Evolutionary conservation across 1,284 basidiomycete species (phyloP).

Genomic region (Anthracocystis walkeri): DNA sequence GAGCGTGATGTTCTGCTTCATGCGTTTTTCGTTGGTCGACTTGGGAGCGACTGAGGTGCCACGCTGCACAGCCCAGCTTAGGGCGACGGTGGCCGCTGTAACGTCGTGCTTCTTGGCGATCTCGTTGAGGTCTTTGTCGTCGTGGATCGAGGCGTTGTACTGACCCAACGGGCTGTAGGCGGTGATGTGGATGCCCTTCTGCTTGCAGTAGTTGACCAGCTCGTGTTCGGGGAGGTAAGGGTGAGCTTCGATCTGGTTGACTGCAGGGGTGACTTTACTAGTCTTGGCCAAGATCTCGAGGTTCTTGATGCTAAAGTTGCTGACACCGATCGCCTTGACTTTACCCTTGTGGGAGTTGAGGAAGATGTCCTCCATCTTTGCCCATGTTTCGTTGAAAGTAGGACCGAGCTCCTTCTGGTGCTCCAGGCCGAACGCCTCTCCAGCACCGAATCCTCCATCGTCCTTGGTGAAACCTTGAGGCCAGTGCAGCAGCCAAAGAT

Average conservation of each 20-base stretch:
- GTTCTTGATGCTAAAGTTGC: conserved; percentile 57
- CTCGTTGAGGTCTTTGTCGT: conserved; percentile 77
- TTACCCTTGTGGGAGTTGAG: conserved; percentile 60
- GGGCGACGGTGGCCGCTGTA: conserved; percentile 75
- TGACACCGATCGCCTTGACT: conserved; percentile 75
- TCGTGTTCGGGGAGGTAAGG: conserved; percentile 73
- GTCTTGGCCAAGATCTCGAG: conserved; percentile 53
- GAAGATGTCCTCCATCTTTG: conserved; percentile 61
- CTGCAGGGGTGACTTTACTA: conserved; percentile 55
- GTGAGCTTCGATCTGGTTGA: conserved; percentile 62
- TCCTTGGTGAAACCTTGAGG: conserved; percentile 33
- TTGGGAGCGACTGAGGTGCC: conserved; percentile 57
- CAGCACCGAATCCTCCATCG: conserved; percentile 14
- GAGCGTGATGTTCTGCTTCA: conserved; percentile 79
- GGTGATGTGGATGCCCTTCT: conserved; percentile 79
- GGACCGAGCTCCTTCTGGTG: conserved; percentile 45
- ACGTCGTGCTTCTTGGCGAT: conserved; percentile 76
- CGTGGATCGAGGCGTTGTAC: conserved; percentile 78
- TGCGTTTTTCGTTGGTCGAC: conserved; percentile 76
- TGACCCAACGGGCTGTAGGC: conserved; percentile 89
- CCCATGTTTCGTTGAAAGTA: conserved; percentile 58
- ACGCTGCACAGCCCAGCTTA: conserved; percentile 81
- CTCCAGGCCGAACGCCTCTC: conserved; percentile 22
- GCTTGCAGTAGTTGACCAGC: conserved; percentile 77
- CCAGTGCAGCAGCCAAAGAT: conserved; percentile 63